Percentiles rank a stretch among this genome's conserved stretches.
Evolutionary conservation across 345 rosid species (phyloP).

Genomic region (Hypericum perforatum): DNA sequence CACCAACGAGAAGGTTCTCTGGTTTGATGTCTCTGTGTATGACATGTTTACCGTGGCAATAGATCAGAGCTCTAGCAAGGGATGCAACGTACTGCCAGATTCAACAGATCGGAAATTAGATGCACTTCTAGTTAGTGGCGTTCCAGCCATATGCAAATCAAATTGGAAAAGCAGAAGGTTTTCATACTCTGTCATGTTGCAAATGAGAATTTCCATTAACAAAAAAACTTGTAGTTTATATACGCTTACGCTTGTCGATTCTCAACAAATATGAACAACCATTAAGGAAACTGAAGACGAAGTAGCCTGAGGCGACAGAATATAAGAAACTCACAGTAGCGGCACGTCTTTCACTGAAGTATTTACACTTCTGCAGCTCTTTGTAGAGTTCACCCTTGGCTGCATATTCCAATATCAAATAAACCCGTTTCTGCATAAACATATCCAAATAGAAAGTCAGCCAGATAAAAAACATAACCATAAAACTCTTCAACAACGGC

Average conservation of each 20-base stretch:
- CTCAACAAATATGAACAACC: neutral
- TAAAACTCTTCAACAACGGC: neutral
- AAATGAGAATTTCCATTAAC: no score
- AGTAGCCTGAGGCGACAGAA: neutral
- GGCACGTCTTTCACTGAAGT: constrained; percentile 82
- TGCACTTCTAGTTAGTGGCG: neutral
- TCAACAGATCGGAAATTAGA: neutral
- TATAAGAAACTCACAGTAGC: constrained; percentile 58
- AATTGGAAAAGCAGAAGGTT: neutral
- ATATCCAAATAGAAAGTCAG: neutral
- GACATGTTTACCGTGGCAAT: constrained; percentile 98
- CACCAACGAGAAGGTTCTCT: constrained; percentile 79
- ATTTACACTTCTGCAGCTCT: constrained; percentile 81
- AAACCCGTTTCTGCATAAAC: constrained; percentile 69
- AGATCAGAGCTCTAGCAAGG: constrained; percentile 89
- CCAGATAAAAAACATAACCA: constrained; percentile 1
- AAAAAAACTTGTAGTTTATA: no score
- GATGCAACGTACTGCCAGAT: constrained; percentile 83
- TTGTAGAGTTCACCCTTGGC: constrained; percentile 88
- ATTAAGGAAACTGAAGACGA: neutral
- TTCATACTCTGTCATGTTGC: no score
- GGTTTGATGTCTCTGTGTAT: constrained; percentile 98
- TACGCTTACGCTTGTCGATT: no score
- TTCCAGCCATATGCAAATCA: neutral
- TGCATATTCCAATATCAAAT: constrained; percentile 75